Conservation (phyloP, 257 asterid species). For the Penstemon eatonii region DNA sequence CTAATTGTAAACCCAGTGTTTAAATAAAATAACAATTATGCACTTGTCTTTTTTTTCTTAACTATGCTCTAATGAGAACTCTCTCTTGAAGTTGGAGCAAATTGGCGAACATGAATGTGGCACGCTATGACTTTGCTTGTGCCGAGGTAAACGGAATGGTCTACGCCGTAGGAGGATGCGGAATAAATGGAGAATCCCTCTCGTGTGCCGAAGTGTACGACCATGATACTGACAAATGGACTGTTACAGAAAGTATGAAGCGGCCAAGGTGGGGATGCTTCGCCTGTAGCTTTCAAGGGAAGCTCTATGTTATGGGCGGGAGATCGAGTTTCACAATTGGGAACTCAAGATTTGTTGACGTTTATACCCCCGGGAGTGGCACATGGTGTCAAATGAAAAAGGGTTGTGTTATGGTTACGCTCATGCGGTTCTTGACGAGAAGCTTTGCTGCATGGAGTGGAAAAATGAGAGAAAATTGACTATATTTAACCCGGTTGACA, state of each 20-base stretch:
- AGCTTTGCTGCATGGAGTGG: constrained; percentile 86
- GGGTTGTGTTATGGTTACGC: constrained; percentile 90
- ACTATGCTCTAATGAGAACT: too few relatives aligned
- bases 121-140: constrained; percentile 84
- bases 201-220: constrained; percentile 78
- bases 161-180: constrained; percentile 79
- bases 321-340: constrained; percentile 85
- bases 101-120: constrained; percentile 66
- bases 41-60: too few relatives aligned
- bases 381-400: constrained; percentile 66
- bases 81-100: constrained; percentile 70
- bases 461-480: constrained; percentile 71
- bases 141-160: constrained; percentile 73
- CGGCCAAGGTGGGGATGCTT: constrained; percentile 86
- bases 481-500: constrained; percentile 48
- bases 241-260: constrained; percentile 52
- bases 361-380: constrained; percentile 52
- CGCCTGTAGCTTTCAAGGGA: constrained; percentile 63
- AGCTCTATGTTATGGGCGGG: constrained; percentile 84
- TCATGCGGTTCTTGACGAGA: constrained; percentile 67
- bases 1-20: neutral
- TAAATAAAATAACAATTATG: neutral
- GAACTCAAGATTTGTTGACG: constrained; percentile 63
- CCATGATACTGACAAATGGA: constrained; percentile 60
- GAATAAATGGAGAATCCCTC: constrained; percentile 58